phyloP scores from a whole-genome alignment of 352 stramenopile genomes.

The Pythium coloratum region DNA sequence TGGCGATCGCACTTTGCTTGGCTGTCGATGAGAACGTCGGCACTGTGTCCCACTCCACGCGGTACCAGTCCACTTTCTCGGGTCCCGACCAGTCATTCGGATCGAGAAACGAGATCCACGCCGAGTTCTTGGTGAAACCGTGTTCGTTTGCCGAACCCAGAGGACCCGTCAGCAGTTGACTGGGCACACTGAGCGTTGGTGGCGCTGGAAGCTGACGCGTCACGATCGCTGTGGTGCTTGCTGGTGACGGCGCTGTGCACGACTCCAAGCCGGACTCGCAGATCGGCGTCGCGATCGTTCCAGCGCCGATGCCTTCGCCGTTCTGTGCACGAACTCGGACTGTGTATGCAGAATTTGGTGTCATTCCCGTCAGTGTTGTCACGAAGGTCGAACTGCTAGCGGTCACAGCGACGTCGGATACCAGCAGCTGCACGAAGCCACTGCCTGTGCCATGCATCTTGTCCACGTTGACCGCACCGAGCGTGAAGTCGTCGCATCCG shows the following conservation, averaged over 20 bases:
- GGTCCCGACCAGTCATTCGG: constrained; percentile 70
- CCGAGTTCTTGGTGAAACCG: constrained; percentile 62
- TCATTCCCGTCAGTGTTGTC: constrained; percentile 35
- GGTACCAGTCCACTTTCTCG: constrained; percentile 83
- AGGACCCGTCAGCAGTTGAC: constrained; percentile 39
- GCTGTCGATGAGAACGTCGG: constrained; percentile 55
- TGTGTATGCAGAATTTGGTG: constrained; percentile 64
- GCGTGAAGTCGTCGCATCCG: constrained; percentile 67
- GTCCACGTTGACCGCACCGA: constrained; percentile 36
- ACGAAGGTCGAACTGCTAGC: constrained; percentile 2
- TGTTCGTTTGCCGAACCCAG: constrained; percentile 43
- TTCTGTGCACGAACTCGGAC: constrained; percentile 87
- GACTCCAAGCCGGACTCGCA: constrained; percentile 86
- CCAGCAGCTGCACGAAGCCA: constrained; percentile 37
- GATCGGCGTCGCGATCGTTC: constrained; percentile 70
- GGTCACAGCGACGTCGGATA: constrained; percentile 7
- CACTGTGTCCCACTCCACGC: constrained; percentile 89
- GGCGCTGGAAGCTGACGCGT: constrained; percentile 61
- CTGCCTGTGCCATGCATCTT: constrained; percentile 47
- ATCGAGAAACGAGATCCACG: constrained; percentile 67
- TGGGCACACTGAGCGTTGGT: constrained; percentile 47
- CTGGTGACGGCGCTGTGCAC: constrained; percentile 44
- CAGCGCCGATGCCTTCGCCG: constrained; percentile 68
- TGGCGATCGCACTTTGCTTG: constrained; percentile 43
- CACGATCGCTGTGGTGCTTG: constrained; percentile 30